Conservation (phyloP, 108 stramenopile genomes). For the Fragilaria crotonensis region DNA sequence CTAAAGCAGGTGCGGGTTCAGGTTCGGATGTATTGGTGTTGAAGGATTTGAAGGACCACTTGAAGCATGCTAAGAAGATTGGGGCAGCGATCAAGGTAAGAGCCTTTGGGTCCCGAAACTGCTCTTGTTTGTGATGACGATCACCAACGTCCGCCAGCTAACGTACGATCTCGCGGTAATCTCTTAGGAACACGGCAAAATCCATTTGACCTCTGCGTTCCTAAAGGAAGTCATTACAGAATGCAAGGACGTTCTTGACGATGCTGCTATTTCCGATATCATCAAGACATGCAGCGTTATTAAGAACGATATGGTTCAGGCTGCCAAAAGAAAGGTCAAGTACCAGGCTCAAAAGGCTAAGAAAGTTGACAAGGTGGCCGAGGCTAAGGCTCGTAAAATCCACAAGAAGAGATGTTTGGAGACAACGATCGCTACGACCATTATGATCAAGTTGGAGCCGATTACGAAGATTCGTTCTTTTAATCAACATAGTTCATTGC, state of each 20-base stretch:
- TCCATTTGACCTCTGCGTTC: constrained; percentile 65
- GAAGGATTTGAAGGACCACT: constrained; percentile 84
- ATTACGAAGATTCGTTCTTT: constrained; percentile 86
- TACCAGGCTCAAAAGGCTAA: constrained; percentile 85
- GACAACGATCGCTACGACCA: constrained; percentile 78
- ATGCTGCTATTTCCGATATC: constrained; percentile 79
- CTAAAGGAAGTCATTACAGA: constrained; percentile 72
- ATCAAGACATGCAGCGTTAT: constrained; percentile 86
- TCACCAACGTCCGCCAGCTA: not conserved
- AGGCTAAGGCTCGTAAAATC: constrained; percentile 68
- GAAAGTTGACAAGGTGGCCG: constrained; percentile 77
- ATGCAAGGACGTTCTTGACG: constrained; percentile 80
- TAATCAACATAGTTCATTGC: constrained; percentile 29
- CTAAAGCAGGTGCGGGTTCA: constrained; percentile 2
- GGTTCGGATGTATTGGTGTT: constrained; percentile 68
- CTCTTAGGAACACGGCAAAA: constrained; percentile 68
- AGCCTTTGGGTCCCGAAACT: not conserved
- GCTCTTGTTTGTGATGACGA: not conserved
- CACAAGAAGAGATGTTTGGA: constrained; percentile 77
- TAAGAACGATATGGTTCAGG: constrained; percentile 88
- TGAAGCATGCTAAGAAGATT: constrained; percentile 82
- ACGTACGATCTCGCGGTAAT: not conserved
- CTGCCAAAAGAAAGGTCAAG: constrained; percentile 79
- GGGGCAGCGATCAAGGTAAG: constrained; percentile 67
- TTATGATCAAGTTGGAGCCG: constrained; percentile 78